These are phyloP conservation scores for Starmerella geochares DNA, from an alignment of 805 yeast species.

Conservation along the genomic window DNA sequence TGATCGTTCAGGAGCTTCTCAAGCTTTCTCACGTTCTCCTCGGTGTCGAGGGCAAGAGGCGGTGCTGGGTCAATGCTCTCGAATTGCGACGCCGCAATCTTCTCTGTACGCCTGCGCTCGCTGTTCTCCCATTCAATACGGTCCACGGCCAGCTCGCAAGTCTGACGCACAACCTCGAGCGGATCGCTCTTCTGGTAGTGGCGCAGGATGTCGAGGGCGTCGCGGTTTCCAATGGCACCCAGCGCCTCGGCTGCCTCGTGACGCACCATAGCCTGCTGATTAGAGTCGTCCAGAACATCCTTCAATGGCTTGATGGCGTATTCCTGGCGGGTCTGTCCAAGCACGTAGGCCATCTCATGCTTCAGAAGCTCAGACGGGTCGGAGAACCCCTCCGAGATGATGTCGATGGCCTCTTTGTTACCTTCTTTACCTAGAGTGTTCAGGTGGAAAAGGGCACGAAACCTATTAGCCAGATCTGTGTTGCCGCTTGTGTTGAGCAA, in stretches of 20 bases:
- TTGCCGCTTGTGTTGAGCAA: slow-evolving; percentile 40
- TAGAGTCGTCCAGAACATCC: slow-evolving; percentile 51
- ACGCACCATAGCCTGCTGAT: slow-evolving; percentile 85
- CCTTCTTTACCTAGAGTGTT: slow-evolving; percentile 78
- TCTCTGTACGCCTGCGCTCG: slow-evolving; percentile 53
- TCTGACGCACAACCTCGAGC: slow-evolving; percentile 79
- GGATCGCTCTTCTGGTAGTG: slow-evolving; percentile 65
- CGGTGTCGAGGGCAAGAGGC: slow-evolving; percentile 60
- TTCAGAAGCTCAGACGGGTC: slow-evolving; percentile 83
- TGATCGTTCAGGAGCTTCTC: slow-evolving; percentile 65
- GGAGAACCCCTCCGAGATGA: slow-evolving; percentile 72
- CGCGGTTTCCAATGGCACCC: slow-evolving; percentile 84
- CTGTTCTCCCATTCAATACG: slow-evolving; percentile 89
- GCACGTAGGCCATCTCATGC: slow-evolving; percentile 94
- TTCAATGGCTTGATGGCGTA: slow-evolving; percentile 67
- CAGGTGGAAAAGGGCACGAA: slow-evolving; percentile 86
- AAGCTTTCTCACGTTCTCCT: slow-evolving; percentile 55
- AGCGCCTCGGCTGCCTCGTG: slow-evolving; percentile 99
- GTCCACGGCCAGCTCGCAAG: slow-evolving; percentile 94
- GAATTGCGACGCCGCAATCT: slow-evolving; percentile 64
- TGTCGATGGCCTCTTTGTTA: slow-evolving; percentile 54
- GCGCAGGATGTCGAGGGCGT: slow-evolving; percentile 55
- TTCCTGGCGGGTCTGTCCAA: slow-evolving; percentile 87
- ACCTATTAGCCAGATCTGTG: slow-evolving; percentile 70
- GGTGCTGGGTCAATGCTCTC: slow-evolving; percentile 97